Conservation (phyloP, 2,329 filamentous ascomycete species). For the Aspergillus sojae region DNA sequence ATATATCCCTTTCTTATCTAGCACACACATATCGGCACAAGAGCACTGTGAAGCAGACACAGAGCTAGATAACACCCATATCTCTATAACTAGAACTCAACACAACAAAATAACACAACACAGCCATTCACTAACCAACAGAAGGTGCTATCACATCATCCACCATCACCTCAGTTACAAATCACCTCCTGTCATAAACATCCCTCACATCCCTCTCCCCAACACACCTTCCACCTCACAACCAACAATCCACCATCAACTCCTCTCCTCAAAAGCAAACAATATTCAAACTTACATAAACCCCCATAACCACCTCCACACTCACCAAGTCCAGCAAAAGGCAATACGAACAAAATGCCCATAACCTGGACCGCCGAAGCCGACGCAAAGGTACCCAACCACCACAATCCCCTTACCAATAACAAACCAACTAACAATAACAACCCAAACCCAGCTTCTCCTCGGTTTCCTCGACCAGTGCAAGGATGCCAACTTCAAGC, state of each 20-base stretch:
- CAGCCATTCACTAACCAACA: not conserved
- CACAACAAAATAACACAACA: not conserved
- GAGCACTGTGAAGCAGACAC: not conserved
- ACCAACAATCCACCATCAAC: not conserved
- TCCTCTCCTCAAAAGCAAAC: not conserved
- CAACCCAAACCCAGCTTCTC: constrained; percentile 6
- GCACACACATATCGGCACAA: not conserved
- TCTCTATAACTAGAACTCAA: too few species aligned
- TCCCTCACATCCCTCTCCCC: not conserved
- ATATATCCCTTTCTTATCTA: not conserved
- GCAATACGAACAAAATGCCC: not conserved
- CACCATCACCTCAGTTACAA: not conserved
- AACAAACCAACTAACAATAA: not conserved
- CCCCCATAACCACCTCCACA: too few species aligned
- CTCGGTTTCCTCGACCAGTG: constrained; percentile 1
- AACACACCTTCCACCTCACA: not conserved
- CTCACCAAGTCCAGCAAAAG: too few species aligned
- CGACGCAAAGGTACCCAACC: not conserved
- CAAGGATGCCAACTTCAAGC: constrained; percentile 1
- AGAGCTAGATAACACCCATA: not conserved
- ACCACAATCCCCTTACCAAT: too few species aligned
- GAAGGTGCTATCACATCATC: not conserved
- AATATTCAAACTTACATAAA: not conserved
- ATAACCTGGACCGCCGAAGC: not conserved
- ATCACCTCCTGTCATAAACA: not conserved